Conservation (phyloP, 2,329 filamentous ascomycete genomes). For the Fusarium subglutinans region DNA sequence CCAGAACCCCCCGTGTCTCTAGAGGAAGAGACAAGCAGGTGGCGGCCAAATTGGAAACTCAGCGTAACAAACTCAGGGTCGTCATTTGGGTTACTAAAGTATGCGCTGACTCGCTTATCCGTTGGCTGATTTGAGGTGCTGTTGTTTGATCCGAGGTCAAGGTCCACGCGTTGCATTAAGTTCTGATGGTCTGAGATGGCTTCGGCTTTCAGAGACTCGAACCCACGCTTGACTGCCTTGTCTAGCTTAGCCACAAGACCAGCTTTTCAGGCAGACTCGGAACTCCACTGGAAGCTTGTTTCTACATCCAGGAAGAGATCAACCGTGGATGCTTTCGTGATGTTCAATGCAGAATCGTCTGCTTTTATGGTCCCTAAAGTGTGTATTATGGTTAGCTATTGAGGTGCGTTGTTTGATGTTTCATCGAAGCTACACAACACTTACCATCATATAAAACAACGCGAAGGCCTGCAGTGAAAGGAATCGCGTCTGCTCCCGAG, state of each 20-base stretch:
- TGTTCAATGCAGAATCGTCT: not conserved
- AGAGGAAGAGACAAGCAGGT: not conserved
- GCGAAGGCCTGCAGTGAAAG: not conserved
- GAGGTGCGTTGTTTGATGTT: accelerated
- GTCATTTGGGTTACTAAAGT: accelerated
- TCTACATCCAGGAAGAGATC: not conserved
- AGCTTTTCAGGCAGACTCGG: not conserved
- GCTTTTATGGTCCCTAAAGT: not conserved
- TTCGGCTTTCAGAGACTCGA: not conserved
- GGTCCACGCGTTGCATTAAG: not conserved
- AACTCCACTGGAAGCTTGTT: not conserved
- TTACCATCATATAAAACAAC: not conserved
- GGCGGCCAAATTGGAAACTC: not conserved
- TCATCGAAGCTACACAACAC: accelerated
- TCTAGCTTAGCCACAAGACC: not conserved
- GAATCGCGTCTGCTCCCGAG: not conserved
- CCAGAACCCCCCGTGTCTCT: not conserved
- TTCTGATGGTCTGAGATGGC: not conserved
- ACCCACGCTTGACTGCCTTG: not conserved
- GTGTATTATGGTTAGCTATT: not conserved
- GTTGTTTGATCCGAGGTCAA: not conserved
- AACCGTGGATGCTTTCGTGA: not conserved
- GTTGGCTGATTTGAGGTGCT: not conserved
- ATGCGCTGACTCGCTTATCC: not conserved
- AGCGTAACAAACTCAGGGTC: not conserved